Percentiles rank a stretch among this genome's conserved stretches.
These are phyloP conservation scores for Dothiorella sarmentorum DNA, from an alignment of 2,329 filamentous ascomycete species.

Conservation along the genomic window DNA sequence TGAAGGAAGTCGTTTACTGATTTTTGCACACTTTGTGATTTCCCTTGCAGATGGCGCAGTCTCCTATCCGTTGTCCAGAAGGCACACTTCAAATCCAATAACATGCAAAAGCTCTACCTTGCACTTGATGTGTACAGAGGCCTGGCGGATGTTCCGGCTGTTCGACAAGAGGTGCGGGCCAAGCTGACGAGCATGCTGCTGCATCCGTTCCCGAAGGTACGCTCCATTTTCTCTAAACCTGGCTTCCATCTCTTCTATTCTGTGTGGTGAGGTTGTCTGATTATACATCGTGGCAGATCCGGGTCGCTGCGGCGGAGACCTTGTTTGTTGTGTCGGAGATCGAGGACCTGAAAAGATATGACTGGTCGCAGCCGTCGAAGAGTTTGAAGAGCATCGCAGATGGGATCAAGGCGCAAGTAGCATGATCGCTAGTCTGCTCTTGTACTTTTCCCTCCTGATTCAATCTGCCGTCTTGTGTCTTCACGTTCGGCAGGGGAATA, in stretches of 20 bases:
- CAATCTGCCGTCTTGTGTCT: too few species aligned
- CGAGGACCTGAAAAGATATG: slow-evolving; percentile 33
- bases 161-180: slow-evolving; percentile 57
- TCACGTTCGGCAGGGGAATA: too few species aligned
- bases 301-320: slow-evolving; percentile 40
- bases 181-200: slow-evolving; percentile 69
- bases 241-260: too few species aligned
- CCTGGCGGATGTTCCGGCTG: slow-evolving; percentile 49
- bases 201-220: slow-evolving; percentile 68
- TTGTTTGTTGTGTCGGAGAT: slow-evolving; percentile 38
- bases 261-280: neutral
- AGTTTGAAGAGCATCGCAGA: slow-evolving; percentile 32
- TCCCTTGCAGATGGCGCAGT: slow-evolving; percentile 49
- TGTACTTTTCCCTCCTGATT: too few species aligned
- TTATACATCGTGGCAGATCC: slow-evolving; percentile 24
- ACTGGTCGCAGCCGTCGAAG: slow-evolving; percentile 35
- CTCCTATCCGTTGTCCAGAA: slow-evolving; percentile 72
- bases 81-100: slow-evolving; percentile 77
- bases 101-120: slow-evolving; percentile 76
- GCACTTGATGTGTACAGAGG: slow-evolving; percentile 76
- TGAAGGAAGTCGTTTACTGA: neutral
- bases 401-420: slow-evolving; percentile 3
- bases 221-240: neutral
- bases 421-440: neutral
- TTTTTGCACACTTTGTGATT: neutral